These are phyloP conservation scores for Microstroma glucosiphilum DNA, from an alignment of 1,284 basidiomycete genomes.

Conservation along the genomic window DNA sequence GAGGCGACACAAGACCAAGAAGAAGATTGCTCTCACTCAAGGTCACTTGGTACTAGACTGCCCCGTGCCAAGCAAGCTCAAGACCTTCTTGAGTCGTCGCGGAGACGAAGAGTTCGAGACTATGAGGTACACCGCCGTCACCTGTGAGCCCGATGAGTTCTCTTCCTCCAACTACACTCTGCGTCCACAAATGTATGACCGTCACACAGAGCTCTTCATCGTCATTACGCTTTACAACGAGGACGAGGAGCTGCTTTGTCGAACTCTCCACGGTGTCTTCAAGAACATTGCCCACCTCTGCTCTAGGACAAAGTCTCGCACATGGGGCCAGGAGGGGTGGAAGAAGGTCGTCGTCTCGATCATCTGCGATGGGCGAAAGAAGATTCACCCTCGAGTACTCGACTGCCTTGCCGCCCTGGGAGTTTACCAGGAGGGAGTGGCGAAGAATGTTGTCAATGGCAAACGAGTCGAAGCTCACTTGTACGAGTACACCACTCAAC, in stretches of 20 bases:
- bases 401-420: slow-evolving; percentile 65
- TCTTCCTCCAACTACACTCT: slow-evolving; percentile 73
- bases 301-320: slow-evolving; percentile 83
- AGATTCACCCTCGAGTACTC: slow-evolving; percentile 84
- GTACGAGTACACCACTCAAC: slow-evolving; percentile 91
- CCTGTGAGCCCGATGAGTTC: slow-evolving; percentile 71
- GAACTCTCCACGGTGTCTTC: slow-evolving; percentile 95
- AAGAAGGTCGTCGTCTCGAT: slow-evolving; percentile 69
- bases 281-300: slow-evolving; percentile 60
- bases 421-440: slow-evolving; percentile 64
- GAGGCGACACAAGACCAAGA: slow-evolving; percentile 51
- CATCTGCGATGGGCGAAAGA: slow-evolving; percentile 86
- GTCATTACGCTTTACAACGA: slow-evolving; percentile 85
- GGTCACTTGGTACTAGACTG: slow-evolving; percentile 52
- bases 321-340: slow-evolving; percentile 95
- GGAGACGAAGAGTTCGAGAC: slow-evolving; percentile 76
- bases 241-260: slow-evolving; percentile 83
- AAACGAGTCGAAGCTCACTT: slow-evolving; percentile 85
- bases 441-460: slow-evolving; percentile 83
- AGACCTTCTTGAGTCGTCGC: slow-evolving; percentile 66
- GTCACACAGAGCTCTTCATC: slow-evolving; percentile 78
- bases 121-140: slow-evolving; percentile 55
- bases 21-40: slow-evolving; percentile 47
- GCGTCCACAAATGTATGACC: slow-evolving; percentile 69
- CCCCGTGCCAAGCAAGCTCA: slow-evolving; percentile 48